phyloP scores from a whole-genome alignment of 192 early-diverging fungal genomes.

The Funneliformis geosporum region DNA sequence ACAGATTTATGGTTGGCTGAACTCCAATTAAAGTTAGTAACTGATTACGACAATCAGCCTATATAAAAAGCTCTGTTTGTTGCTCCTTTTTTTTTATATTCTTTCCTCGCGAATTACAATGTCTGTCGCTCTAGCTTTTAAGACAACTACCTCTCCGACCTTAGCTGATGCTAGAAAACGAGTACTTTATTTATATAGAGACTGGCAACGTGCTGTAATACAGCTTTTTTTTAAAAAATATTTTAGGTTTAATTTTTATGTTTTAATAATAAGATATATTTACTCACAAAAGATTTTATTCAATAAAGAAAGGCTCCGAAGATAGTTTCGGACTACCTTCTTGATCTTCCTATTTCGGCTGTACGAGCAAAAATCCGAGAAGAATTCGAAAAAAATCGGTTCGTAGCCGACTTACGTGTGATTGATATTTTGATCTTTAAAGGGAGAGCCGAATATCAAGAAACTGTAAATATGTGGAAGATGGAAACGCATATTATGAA shows the following conservation, averaged over 20 bases:
- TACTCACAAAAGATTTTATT: background rate
- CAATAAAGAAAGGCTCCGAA: constrained; percentile 58
- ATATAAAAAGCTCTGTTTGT: no score
- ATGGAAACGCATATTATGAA: constrained; percentile 83
- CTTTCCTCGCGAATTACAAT: background rate
- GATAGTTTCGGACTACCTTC: constrained; percentile 70
- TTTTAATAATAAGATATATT: background rate
- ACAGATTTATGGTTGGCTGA: no score
- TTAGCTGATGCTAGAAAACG: constrained; percentile 63
- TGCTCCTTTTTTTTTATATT: background rate
- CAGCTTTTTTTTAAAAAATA: background rate
- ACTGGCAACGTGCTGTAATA: constrained; percentile 68
- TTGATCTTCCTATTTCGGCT: constrained; percentile 69
- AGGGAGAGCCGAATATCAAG: constrained; percentile 83
- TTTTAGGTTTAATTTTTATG: background rate
- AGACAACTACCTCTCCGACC: constrained; percentile 58
- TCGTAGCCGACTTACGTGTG: constrained; percentile 70
- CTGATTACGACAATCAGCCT: no score
- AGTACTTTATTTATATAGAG: constrained; percentile 68
- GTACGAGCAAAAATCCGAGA: constrained; percentile 85
- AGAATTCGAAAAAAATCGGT: constrained; percentile 85
- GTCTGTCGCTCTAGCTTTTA: constrained; percentile 52
- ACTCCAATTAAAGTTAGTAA: no score
- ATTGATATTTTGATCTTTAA: constrained; percentile 88
- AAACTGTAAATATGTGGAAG: constrained; percentile 94